Conservation (phyloP, 768 basidiomycete genomes). For the Pisolithus sp. region DNA sequence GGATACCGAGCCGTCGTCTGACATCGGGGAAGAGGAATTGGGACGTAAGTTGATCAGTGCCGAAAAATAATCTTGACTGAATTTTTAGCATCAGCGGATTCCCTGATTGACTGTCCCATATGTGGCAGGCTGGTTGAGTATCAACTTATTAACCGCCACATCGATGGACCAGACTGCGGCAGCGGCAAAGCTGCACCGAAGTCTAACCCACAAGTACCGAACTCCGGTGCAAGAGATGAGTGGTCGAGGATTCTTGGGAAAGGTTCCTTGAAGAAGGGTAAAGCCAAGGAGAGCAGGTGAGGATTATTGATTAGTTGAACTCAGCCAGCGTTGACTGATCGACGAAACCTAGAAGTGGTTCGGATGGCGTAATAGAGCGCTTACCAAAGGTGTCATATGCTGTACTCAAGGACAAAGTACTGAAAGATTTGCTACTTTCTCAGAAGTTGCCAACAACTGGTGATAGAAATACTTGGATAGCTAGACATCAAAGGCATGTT, state of each 20-base stretch:
- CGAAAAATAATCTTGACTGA: background rate
- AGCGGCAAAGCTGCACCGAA: slow-evolving; percentile 9
- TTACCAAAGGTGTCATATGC: slow-evolving; percentile 63
- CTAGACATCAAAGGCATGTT: slow-evolving; percentile 56
- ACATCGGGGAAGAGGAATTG: slow-evolving; percentile 26
- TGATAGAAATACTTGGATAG: slow-evolving; percentile 43
- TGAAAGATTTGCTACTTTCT: slow-evolving; percentile 50
- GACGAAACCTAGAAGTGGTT: slow-evolving; percentile 11
- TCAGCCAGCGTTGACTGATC: slow-evolving; percentile 7
- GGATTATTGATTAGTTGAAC: background rate
- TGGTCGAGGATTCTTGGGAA: slow-evolving; percentile 40
- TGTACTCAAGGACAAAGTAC: slow-evolving; percentile 52
- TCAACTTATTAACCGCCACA: slow-evolving; percentile 53
- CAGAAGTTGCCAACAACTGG: slow-evolving; percentile 47
- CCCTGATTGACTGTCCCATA: slow-evolving; percentile 53
- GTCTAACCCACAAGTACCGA: slow-evolving; percentile 17
- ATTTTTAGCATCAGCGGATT: slow-evolving; percentile 21
- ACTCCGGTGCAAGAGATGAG: slow-evolving; percentile 21
- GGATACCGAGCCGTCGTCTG: slow-evolving; percentile 23
- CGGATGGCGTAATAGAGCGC: slow-evolving; percentile 34
- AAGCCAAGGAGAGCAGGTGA: slow-evolving; percentile 31
- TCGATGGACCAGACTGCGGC: slow-evolving; percentile 51
- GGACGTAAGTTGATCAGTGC: slow-evolving; percentile 12
- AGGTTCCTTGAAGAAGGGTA: slow-evolving; percentile 33
- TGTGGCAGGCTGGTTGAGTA: slow-evolving; percentile 44